Conservation (phyloP, 164 flowering plant species). For the Umbilicus rupestris region DNA sequence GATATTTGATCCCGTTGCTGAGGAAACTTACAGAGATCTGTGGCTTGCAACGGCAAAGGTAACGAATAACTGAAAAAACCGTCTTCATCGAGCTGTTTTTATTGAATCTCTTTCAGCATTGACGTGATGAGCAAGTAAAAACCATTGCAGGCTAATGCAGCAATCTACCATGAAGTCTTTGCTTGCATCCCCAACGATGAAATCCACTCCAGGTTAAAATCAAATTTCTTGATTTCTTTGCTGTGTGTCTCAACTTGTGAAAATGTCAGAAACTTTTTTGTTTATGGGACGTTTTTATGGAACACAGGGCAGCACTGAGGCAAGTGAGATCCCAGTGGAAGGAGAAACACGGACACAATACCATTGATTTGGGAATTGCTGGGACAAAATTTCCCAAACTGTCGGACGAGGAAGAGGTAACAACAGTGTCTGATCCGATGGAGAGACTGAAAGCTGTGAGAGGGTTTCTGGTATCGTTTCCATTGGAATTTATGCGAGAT, state of each 20-base stretch:
- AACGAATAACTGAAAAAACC: slow-evolving; percentile 13
- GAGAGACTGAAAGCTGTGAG: slow-evolving; percentile 53
- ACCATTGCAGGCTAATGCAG: slow-evolving; percentile 50
- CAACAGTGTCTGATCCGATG: slow-evolving; percentile 37
- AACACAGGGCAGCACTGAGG: slow-evolving; percentile 52
- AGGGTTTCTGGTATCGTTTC: slow-evolving; percentile 80
- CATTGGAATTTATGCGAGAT: slow-evolving; percentile 74
- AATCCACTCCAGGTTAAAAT: slow-evolving; percentile 61
- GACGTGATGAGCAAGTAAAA: background rate
- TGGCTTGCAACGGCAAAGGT: slow-evolving; percentile 95
- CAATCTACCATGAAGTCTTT: slow-evolving; percentile 77
- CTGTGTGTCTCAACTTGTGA: background rate
- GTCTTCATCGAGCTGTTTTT: background rate
- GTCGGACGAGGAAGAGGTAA: slow-evolving; percentile 32
- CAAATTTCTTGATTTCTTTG: background rate
- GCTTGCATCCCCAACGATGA: slow-evolving; percentile 80
- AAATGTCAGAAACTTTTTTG: background rate
- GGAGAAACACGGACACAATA: slow-evolving; percentile 70
- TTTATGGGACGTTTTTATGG: background rate
- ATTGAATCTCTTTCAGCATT: background rate
- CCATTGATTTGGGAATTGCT: slow-evolving; percentile 85
- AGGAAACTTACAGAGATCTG: slow-evolving; percentile 60
- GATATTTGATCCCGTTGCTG: slow-evolving; percentile 66
- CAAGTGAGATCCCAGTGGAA: slow-evolving; percentile 59
- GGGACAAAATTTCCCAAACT: slow-evolving; percentile 32